Percentiles rank a stretch among this genome's conserved stretches.
These are phyloP conservation scores for Byssothecium circinans DNA, from an alignment of 2,329 filamentous ascomycete genomes.

Conservation along the genomic window DNA sequence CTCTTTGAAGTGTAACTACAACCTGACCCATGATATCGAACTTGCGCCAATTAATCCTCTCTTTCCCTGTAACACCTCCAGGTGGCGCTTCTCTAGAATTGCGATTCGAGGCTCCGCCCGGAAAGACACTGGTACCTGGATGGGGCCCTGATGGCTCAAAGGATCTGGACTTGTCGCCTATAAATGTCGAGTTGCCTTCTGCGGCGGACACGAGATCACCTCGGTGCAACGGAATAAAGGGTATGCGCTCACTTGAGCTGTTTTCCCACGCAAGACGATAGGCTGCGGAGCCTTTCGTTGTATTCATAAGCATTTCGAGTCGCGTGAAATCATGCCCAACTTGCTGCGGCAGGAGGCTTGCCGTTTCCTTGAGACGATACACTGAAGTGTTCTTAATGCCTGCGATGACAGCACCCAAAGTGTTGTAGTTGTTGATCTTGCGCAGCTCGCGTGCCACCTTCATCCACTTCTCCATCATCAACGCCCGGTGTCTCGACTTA, in stretches of 20 bases:
- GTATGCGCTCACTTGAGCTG: constrained; percentile 84
- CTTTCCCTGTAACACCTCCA: constrained; percentile 44
- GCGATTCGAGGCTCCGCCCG: constrained; percentile 27
- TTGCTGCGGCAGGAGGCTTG: constrained; percentile 70
- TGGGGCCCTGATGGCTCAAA: constrained; percentile 35
- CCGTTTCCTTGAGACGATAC: constrained; percentile 78
- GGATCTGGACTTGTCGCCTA: constrained; percentile 55
- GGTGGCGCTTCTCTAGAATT: constrained; percentile 47
- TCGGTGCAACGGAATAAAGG: constrained; percentile 86
- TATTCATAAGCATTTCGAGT: constrained; percentile 88
- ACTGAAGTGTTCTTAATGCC: constrained; percentile 88
- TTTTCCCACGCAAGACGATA: constrained; percentile 99
- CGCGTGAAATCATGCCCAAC: constrained; percentile 84
- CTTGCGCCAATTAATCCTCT: constrained; percentile 95
- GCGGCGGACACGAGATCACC: constrained; percentile 90
- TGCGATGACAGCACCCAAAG: constrained; percentile 88
- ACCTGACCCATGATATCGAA: constrained; percentile 96
- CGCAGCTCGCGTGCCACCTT: constrained; percentile 79
- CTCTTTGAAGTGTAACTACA: constrained; percentile 85
- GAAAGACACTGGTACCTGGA: constrained; percentile 40
- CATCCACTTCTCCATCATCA: constrained; percentile 96
- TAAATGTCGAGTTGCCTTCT: constrained; percentile 87
- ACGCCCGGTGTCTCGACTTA: constrained; percentile 91
- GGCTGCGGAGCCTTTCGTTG: constrained; percentile 87
- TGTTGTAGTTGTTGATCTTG: constrained; percentile 95